Evolutionary conservation across 495 filamentous ascomycete genomes (phyloP), one percentile per base, ranked within the genome.

Genomic region (Neurospora cerealis): DNA sequence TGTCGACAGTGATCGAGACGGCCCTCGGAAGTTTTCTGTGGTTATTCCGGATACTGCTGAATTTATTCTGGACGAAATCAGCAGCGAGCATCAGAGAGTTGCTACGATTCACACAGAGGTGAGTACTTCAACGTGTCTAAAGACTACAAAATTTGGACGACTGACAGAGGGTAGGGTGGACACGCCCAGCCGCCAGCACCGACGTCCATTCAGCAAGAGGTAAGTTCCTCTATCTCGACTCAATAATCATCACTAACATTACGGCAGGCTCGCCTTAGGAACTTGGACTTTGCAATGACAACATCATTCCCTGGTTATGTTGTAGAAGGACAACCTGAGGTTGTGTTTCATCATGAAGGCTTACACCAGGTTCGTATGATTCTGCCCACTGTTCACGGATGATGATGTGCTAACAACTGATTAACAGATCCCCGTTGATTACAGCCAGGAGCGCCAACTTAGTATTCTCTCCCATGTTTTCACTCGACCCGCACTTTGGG

Each of bases 41-140:
- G 40, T 54, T 6, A 39, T 76, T 37, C 73, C 75, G 2, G 32
- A 24, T 6, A 76, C 72, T 34, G 70, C 74, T 70, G 17, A 21
- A 5, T 76, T 73, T 41, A 24, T 74, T 32, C 9, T 38, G 8
- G 24, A 28, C 3, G 75, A 76, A 41, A 13, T 76, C 13, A 9
- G 10, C 2, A 24, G n/a, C 5, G 62, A 72, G n/a, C 70, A 74
- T 39, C 70, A 74, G 9, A 69, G 34, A 11, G 71, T 74, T 17
- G 48, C 72, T 73, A 32, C 24, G 1, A 62, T 62, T 34, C 28
- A 60, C 38, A 70, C 32, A 32, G 19, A 62, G 37, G 24, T 72
- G 24, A 32, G 44, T 17, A 19, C 46, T 19, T 41, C 28, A 21
- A 62, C 17, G 28, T 8, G 42, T 60, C 19, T 32, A 21, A 48